phyloP scores from a whole-genome alignment of 2,329 filamentous ascomycete genomes.

The Hypoxylon sp. region DNA sequence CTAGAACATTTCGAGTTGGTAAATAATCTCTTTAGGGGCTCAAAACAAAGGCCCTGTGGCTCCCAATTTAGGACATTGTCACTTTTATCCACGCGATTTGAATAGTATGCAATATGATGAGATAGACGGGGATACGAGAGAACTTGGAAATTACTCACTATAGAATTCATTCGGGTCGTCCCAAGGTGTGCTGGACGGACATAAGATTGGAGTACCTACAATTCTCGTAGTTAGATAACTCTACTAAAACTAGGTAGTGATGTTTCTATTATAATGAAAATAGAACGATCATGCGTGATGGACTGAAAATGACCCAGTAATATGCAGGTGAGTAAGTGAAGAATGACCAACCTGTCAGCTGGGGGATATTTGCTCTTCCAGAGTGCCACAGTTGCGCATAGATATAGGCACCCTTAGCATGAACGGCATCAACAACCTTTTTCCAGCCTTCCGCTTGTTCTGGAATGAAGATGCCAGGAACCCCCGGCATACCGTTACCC shows the following conservation, averaged over 20 bases:
- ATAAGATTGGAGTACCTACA: constrained; percentile 14
- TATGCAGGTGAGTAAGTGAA: neutral
- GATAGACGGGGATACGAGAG: neutral
- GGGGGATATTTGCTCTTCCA: constrained; percentile 22
- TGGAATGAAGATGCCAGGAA: constrained; percentile 11
- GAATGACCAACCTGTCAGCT: constrained; percentile 7
- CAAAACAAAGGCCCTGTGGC: neutral
- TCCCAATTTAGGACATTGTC: neutral
- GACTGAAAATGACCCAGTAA: no score
- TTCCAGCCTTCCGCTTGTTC: constrained; percentile 17
- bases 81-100: neutral
- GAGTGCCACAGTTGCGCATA: constrained; percentile 23
- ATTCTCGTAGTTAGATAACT: neutral
- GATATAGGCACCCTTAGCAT: constrained; percentile 15
- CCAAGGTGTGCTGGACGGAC: constrained; percentile 14
- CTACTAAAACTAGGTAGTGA: neutral
- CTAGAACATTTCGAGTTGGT: constrained; percentile 1
- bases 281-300: no score
- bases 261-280: neutral
- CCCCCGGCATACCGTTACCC: constrained; percentile 18
- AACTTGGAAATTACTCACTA: constrained; percentile 1
- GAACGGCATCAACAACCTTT: constrained; percentile 19
- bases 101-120: neutral
- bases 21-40: neutral
- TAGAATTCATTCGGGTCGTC: constrained; percentile 15